Base-by-base conservation (phyloP, 192 early-diverging fungal species). In the Gaertneriomyces sp. region DNA sequence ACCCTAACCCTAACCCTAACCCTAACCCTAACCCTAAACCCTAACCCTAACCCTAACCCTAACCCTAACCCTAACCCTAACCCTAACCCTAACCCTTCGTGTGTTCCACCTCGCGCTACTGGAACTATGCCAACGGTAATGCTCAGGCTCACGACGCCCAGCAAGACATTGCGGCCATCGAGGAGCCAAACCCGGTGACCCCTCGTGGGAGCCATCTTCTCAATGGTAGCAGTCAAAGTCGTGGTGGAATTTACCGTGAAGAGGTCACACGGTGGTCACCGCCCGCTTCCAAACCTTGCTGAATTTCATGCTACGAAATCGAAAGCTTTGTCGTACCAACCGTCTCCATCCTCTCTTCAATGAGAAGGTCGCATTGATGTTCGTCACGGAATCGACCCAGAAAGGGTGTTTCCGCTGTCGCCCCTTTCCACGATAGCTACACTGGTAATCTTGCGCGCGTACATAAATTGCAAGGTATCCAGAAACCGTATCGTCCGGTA, bases 381-480 rank as follows among this genome's bases (percentile, higher is more conserved):
- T 78, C 5, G 74, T 74, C 71, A 80, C 5, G 42, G 16, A 12
- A 16, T 42, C 20, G 20, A 7, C 53, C 11, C 39, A 9, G 39
- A 3, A 42, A 8, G 42, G 41, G 5, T 44, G 5, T 60, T 45
- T n/a, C 58, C 60, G 10, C 45, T 62, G 17, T 68, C 60, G 0
- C 43, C 55, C 53, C 62, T 11, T 52, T 70, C 66, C n/a, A 80
- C 72, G 55, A 84, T 81, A 9, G 79, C 82, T 1, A 84, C 77
- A 6, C 68, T 72, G 17, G 73, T 72, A 46, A 80, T 56, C 11
- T 64, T 42, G 54, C 77, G 12, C 16, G 58, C 67, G 54, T 84
- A 77, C 82, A 84, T 84, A 39, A 43, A 19, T 50, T 76, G 70
- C 53, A 84, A 52, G 4, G 77, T 79, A 3, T 84, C 82, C 2